Evolutionary conservation across 2,329 filamentous ascomycete genomes (phyloP).

Genomic region (Sporothrix phasma): DNA sequence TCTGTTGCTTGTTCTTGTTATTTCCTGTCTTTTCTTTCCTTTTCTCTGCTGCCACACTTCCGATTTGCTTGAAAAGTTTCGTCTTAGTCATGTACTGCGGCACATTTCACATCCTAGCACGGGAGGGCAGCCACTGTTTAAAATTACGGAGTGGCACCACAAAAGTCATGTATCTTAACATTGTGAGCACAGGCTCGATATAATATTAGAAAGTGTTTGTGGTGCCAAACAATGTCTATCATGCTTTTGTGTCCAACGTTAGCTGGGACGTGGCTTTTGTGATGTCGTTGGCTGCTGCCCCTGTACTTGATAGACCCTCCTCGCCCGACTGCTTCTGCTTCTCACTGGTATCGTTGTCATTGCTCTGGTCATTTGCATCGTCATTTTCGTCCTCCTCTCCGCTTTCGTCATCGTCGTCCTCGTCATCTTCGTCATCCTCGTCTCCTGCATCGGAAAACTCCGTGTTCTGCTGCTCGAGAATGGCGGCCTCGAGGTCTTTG

Average conservation of each 20-base stretch:
- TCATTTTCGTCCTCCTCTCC: conserved; percentile 22
- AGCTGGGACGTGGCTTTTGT: conserved; percentile 10
- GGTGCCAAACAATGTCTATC: background rate
- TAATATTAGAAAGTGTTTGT: conserved; percentile 6
- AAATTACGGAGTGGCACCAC: background rate
- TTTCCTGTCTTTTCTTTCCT: background rate
- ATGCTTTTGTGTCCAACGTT: background rate
- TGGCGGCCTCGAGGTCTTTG: conserved; percentile 84
- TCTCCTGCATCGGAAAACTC: conserved; percentile 31
- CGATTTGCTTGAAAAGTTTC: background rate
- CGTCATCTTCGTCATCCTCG: conserved; percentile 24
- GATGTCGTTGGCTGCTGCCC: background rate
- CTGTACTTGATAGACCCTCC: background rate
- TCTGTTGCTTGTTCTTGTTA: background rate
- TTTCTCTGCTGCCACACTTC: background rate
- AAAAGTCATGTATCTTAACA: background rate
- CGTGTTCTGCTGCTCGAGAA: conserved; percentile 58
- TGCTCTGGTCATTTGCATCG: conserved; percentile 13
- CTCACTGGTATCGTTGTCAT: background rate
- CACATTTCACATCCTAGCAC: background rate
- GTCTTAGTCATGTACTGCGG: conserved; percentile 7
- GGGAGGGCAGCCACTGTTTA: background rate
- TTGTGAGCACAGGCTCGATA: background rate
- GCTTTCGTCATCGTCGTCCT: conserved; percentile 25
- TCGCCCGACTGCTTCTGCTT: background rate